Conservation (phyloP, 306 rosid genomes). For the Cucurbita ficifolia region DNA sequence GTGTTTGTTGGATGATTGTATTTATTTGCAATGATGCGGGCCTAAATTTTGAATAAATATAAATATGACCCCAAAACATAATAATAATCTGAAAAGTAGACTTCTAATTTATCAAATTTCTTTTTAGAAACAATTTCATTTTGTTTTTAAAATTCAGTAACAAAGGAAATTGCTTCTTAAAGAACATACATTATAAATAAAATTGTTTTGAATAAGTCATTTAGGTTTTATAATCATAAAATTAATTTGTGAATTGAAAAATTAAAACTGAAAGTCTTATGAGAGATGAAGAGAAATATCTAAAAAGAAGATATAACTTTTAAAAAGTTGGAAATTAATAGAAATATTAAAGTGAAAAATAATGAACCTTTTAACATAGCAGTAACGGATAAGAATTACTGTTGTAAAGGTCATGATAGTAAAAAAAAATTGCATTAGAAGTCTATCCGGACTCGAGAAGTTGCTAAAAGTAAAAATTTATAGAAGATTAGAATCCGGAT, state of each 20-base stretch:
- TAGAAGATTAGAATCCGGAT: constrained; percentile 15
- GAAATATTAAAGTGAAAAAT: no score
- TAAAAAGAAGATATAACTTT: no score
- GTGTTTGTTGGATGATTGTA: background rate
- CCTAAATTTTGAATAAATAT: background rate
- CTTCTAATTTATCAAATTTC: background rate
- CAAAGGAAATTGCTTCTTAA: background rate
- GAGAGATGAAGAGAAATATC: background rate
- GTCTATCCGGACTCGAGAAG: background rate
- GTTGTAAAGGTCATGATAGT: no score
- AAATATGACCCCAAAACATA: background rate
- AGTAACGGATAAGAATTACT: no score
- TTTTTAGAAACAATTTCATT: background rate
- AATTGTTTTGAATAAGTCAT: background rate
- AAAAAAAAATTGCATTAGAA: no score
- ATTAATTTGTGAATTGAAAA: background rate
- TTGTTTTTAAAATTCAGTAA: background rate
- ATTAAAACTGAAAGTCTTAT: background rate
- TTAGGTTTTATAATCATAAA: background rate
- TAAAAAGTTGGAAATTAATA: no score
- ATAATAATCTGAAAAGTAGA: background rate
- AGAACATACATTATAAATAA: background rate
- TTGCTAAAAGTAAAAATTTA: constrained; percentile 12
- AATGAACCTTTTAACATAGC: no score
- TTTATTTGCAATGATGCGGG: background rate